These are phyloP conservation scores for Peronosclerospora sorghi DNA, from an alignment of 352 stramenopile species.

Conservation along the genomic window DNA sequence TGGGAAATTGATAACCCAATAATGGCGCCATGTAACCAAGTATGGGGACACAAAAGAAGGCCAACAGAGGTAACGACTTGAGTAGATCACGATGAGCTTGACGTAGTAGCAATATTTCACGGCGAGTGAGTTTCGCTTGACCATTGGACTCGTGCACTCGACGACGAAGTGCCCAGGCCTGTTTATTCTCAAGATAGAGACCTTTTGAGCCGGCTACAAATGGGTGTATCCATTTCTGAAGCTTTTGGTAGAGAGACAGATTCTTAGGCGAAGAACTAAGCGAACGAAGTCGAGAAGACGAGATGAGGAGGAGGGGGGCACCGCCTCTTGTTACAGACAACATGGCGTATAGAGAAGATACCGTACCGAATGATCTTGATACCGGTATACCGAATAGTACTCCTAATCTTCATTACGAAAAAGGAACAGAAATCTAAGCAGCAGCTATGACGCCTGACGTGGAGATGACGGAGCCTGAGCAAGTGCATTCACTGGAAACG, in stretches of 20 bases:
- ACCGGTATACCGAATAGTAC: not conserved
- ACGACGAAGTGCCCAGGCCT: constrained; percentile 57
- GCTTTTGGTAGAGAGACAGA: constrained; percentile 41
- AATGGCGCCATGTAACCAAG: constrained; percentile 65
- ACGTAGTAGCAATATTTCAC: constrained; percentile 73
- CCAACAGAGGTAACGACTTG: constrained; percentile 70
- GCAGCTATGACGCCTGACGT: constrained; percentile 38
- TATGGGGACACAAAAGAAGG: constrained; percentile 62
- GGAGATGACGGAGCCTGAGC: constrained; percentile 60
- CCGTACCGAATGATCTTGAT: not conserved
- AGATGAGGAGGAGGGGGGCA: too few relatives aligned
- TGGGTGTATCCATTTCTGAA: constrained; percentile 74
- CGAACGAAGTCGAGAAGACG: too few relatives aligned
- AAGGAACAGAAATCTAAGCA: constrained; percentile 6
- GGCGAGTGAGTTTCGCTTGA: constrained; percentile 30
- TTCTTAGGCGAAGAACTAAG: not conserved
- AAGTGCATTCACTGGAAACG: constrained; percentile 57
- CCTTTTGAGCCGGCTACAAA: constrained; percentile 63
- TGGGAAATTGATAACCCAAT: constrained; percentile 77
- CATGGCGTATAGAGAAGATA: not conserved
- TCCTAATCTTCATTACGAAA: not conserved
- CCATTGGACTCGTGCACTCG: constrained; percentile 35
- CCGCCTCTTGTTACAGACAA: too few relatives aligned
- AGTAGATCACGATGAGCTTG: constrained; percentile 74
- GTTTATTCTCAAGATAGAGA: constrained; percentile 64